Base-by-base conservation (phyloP, 768 basidiomycete species). In the Roridomyces roridus region DNA sequence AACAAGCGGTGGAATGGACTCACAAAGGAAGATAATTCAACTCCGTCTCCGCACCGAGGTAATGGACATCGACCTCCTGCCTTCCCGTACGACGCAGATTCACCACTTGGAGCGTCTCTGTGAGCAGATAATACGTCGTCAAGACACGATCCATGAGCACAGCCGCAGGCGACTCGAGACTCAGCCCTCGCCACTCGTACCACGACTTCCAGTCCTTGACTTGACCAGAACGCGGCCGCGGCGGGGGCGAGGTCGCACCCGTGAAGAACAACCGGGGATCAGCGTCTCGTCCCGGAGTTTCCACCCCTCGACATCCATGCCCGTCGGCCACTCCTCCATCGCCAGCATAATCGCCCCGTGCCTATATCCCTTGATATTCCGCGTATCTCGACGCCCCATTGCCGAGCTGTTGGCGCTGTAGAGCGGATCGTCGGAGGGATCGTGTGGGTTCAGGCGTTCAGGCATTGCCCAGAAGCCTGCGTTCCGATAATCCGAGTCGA, bases 181-280 rank as follows among this genome's bases (percentile, higher is more conserved):
- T 67, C 29, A 79, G 59, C 43, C 68, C 69, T 31, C 77, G 71
- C 77, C 76, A 78, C 36, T 67, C 59, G 57, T 79, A 71, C 74
- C 77, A 79, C n/a, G 75, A 74, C 35, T 69, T 69, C 77, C 77
- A 79, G 65, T 74, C 74, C 18, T 64, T 59, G 29, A 77, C 63
- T 18, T 71, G 67, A 26, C 50, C 64, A 2, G 64, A 65, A n/a
- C 67, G 65, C 36, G 49, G 67, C 17, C 72, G 67, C 28, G 23
- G 51, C 1, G 75, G 74, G 47, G 75, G 72, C 23, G 51, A 26
- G 25, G 28, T 43, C 35, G 64, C 65, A 26, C 47, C 49, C 45
- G 67, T 65, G 44, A 77, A 78, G 37, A 55, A 57, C 9, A 77
- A 42, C 52, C 65, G 8, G 74, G 74, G 40, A 74, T 65, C 2